Evolutionary conservation across 805 yeast species (phyloP), one percentile per base, ranked within the genome.

Genomic region (Monosporozyma yasuniensis): DNA sequence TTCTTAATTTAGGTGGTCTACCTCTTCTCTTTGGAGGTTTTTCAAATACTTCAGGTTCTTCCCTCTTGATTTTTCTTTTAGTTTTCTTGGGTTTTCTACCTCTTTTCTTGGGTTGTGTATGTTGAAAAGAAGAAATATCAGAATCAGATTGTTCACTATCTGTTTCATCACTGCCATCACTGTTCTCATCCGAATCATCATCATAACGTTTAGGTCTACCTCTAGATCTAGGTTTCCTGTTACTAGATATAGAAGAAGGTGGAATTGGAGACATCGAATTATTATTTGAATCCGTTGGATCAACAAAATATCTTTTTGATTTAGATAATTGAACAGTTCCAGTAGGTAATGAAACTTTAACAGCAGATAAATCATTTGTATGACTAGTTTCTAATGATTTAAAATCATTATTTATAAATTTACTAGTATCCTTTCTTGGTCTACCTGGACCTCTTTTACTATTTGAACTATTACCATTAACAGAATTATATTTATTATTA

Each of bases 381-480:
- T 41, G 28, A 22, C 39, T 50, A 19, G 14, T 21, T 19, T 42
- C 53, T 46, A 28, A 30, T 19, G 30, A 34, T 44, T 45, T 44
- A 22, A 22, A 21, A 41, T 30, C 45, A 30, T 16, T 27, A 23
- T n/a, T 38, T n/a, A 16, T 8, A 14, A 21, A 30, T 19, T 16
- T 27, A 14, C 55, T 23, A 14, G 54, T 49, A 35, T 60, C 63
- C 50, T 62, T 62, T 53, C 64, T 56, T 42, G 69, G 69, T 47
- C 69, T 58, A 7, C 69, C 69, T 7, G 69, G 69, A 4, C 69
- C 68, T 48, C 69, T 58, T 18, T 56, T 58, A n/a, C 21, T 16
- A 30, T n/a, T 12, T n/a, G 45, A 18, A 30, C 23, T 14, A 30
- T 22, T 23, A 16, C 19, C 8, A n/a, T 23, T 14, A 8, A 28